These are phyloP conservation scores for Starmera dryadoides DNA, from an alignment of 805 yeast species.

Conservation along the genomic window DNA sequence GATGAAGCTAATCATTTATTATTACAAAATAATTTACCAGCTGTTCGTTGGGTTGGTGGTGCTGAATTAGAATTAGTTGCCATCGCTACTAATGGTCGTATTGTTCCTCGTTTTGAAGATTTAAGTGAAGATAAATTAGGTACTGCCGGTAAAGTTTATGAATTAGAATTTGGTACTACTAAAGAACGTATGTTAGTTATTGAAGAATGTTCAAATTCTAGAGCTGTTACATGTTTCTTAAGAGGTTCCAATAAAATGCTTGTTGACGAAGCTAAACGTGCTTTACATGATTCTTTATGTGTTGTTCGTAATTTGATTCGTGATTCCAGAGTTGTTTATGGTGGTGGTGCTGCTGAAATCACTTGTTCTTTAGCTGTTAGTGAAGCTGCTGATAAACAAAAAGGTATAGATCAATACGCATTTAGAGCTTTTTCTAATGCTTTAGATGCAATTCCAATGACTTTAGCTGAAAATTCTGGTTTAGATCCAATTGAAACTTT, in stretches of 20 bases:
- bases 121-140: constrained; percentile 78
- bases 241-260: constrained; percentile 98
- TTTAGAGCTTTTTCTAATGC: constrained; percentile 93
- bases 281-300: constrained; percentile 92
- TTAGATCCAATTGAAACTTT: constrained; percentile 88
- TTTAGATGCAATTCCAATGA: constrained; percentile 86
- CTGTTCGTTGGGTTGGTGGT: constrained; percentile 99
- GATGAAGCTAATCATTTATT: constrained; percentile 96
- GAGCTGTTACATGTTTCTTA: constrained; percentile 87
- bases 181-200: constrained; percentile 92
- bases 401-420: constrained; percentile 96
- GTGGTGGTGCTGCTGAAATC: constrained; percentile 98
- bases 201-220: constrained; percentile 80
- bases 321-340: constrained; percentile 94
- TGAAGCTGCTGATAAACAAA: constrained; percentile 86
- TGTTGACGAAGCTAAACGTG: constrained; percentile 93
- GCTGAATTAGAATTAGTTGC: constrained; percentile 93
- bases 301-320: constrained; percentile 93
- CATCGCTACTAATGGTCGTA: constrained; percentile 94
- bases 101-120: constrained; percentile 96
- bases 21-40: constrained; percentile 82
- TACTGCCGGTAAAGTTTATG: constrained; percentile 75
- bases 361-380: constrained; percentile 87
- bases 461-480: constrained; percentile 96
- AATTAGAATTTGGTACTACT: constrained; percentile 93